phyloP scores from a whole-genome alignment of 305 asterid genomes.

The Fraxinus nigra region DNA sequence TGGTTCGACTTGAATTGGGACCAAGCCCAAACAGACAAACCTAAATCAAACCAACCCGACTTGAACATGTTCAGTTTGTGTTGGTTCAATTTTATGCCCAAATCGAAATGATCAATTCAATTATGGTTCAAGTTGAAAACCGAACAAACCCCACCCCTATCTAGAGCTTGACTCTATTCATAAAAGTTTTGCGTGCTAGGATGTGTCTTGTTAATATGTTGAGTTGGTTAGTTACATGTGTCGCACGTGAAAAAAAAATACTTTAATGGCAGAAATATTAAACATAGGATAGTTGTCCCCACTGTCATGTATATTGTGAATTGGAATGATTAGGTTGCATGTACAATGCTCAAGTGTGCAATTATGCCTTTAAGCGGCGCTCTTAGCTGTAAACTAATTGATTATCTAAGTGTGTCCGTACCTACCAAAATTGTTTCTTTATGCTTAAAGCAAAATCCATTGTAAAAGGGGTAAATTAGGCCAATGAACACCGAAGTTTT shows the following conservation, averaged over 20 bases:
- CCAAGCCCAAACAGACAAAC: too few species aligned
- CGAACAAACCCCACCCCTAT: background rate
- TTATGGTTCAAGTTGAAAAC: background rate
- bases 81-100: background rate
- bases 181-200: too few species aligned
- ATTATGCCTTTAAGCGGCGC: constrained; percentile 33
- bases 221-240: background rate
- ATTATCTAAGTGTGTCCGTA: constrained; percentile 11
- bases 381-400: constrained; percentile 41
- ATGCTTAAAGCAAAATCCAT: constrained; percentile 64
- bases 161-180: background rate
- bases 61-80: background rate
- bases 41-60: background rate
- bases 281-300: background rate
- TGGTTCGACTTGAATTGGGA: background rate
- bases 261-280: background rate
- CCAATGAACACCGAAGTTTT: background rate
- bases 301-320: constrained; percentile 2
- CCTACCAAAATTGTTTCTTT: constrained; percentile 40
- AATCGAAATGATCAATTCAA: background rate
- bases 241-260: too few species aligned
- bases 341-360: constrained; percentile 9
- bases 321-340: constrained; percentile 23
- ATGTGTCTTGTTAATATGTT: background rate
- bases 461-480: background rate